Base-by-base conservation (phyloP, 176 grass and related monocot genomes). In the Pharus latifolius region DNA sequence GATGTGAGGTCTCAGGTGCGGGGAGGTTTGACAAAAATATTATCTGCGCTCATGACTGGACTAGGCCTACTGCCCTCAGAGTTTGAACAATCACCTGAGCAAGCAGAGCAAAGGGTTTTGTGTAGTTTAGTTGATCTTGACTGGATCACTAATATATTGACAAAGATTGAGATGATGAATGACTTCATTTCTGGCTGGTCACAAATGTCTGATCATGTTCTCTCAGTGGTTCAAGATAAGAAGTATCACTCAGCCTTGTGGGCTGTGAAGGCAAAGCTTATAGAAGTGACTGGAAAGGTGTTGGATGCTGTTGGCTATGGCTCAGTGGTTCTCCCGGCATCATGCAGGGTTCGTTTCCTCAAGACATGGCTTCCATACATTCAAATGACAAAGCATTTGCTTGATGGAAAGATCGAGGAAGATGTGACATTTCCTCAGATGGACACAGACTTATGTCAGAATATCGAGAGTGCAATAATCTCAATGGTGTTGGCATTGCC, bases 321-420 rank as follows among this genome's bases (percentile, higher is more conserved):
- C 23, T 82, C 77, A 8, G 95, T 98, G 15, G 73, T 90, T 57
- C 75, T 98, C 78, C 78, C 90, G 0, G 29, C 95, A 32, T 45
- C 64, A 50, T 84, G 51, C 16, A 88, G 94, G 50, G 52, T 80
- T 60, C 87, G 69, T 44, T 68, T 98, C 66, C 67, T 98, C 33
- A 93, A 86, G 62, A 73, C 66, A 80, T 98, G 95, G 95, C 70
- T 98, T 43, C 95, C 95, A 11, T 98, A 83, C 58, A 81, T 98
- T 35, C 86, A 83, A 75, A 59, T 49, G 58, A 63, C 86, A 33
- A 98, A 94, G 37, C 54, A 29, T 66, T 72, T 78, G 49, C 82
- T 98, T 30, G 95, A 98, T 85, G 69, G 35, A 28, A 85, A 92
- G 33, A 45, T 10, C 1, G n/a, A 75, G 31, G 74, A 59, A 27